Evolutionary conservation across 192 early-diverging fungal genomes (phyloP).

Genomic region (Funneliformis geosporum): DNA sequence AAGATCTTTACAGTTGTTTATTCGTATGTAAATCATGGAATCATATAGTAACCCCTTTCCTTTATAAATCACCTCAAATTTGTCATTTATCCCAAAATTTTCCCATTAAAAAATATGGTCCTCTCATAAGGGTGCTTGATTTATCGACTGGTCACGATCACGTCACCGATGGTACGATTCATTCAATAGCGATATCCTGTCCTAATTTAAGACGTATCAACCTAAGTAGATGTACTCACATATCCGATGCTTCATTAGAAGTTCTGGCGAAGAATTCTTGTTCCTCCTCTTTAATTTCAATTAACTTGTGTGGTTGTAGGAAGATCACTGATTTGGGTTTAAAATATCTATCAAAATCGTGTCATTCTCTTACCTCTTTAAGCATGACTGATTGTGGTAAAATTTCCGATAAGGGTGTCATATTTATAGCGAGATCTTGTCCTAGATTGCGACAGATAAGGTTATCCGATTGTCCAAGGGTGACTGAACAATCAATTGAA

Average conservation of each 20-base stretch:
- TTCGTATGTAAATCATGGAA: constrained; percentile 19
- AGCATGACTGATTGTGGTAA: constrained; percentile 15
- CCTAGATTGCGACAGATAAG: constrained; percentile 37
- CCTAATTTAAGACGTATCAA: neutral
- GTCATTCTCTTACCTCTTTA: constrained; percentile 4
- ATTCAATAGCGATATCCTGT: neutral
- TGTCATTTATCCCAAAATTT: constrained; percentile 10
- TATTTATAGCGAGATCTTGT: constrained; percentile 32
- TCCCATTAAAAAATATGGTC: constrained; percentile 21
- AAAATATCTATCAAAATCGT: constrained; percentile 31
- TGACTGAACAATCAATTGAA: constrained; percentile 33
- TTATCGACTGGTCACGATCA: neutral
- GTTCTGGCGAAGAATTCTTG: neutral
- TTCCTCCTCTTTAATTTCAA: constrained; percentile 14
- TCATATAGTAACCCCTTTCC: neutral
- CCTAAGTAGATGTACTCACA: neutral
- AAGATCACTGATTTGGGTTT: constrained; percentile 44
- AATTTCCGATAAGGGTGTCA: constrained; percentile 11
- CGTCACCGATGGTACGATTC: neutral
- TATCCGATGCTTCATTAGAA: neutral
- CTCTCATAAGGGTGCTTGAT: neutral
- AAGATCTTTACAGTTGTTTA: constrained; percentile 4
- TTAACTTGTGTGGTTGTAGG: constrained; percentile 45
- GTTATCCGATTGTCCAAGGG: constrained; percentile 38
- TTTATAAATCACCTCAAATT: constrained; percentile 19